Base-by-base conservation (phyloP, 2,329 filamentous ascomycete genomes). In the Phaeosphaeriaceae sp. region DNA sequence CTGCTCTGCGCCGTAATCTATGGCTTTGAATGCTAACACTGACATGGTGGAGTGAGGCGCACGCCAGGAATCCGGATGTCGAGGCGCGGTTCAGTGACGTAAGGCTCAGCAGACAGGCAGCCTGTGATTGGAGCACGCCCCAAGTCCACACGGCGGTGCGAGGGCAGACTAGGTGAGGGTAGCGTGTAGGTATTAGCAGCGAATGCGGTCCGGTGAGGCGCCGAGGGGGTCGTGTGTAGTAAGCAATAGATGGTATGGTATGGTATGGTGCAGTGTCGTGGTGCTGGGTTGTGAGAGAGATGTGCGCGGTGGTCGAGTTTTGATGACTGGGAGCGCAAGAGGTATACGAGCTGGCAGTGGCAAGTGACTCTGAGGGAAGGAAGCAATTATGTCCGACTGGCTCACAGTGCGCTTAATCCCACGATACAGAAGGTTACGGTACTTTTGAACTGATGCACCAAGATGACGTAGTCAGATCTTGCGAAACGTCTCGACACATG, bases 11-110 rank as follows among this genome's bases (percentile, higher is more conserved):
- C 75, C 76, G 67, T 74, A 74, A 56, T 66, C 67, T 27, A 78
- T 65, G n/a, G 76, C 76, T 60, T 77, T 77, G 54, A 78, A 70
- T 31, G 74, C 76, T 50, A 78, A 70, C 31, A 69, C 69, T 48
- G 74, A 69, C 75, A 76, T 76, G 21, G 58, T 71, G 62, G 61
- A 61, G 65, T 42, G 54, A 57, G 53, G 51, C 56, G 61, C 63
- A 47, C 51, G 51, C 57, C 63, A 61, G 65, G 63, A 73, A 74
- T 63, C 71, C 52, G 58, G 61, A 58, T 66, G 64, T 44, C 56
- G 56, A 57, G 56, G 57, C 56, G 31, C 48, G 48, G 61, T 60
- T 48, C 20, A 55, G 68, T 76, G 75, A 76, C 74, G 75, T 76
- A 73, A 57, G 66, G 60, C 59, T 65, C 53, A 55, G 60, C 49